phyloP scores from a whole-genome alignment of 495 filamentous ascomycete species.

The Xylaria scruposa region DNA sequence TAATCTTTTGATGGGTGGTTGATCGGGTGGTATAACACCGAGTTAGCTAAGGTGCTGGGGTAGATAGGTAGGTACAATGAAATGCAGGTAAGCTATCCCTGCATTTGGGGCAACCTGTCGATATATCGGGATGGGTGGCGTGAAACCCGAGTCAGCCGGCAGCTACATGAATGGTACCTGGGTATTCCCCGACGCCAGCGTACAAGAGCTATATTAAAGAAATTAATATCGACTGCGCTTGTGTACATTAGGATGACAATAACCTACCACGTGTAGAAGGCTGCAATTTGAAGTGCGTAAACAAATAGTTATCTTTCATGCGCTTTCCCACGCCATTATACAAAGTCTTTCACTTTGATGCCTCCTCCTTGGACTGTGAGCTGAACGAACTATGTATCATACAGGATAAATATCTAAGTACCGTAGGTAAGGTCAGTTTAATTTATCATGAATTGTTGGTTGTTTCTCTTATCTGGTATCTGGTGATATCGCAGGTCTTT shows the following conservation, averaged over 20 bases:
- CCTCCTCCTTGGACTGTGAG: too few relatives aligned
- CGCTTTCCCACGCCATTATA: background rate
- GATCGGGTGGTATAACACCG: background rate
- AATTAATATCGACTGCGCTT: background rate
- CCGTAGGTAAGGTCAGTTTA: background rate
- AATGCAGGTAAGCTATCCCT: background rate
- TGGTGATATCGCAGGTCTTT: background rate
- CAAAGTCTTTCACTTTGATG: background rate
- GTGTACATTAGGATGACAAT: background rate
- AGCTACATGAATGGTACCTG: background rate
- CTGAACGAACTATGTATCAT: background rate
- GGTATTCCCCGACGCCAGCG: background rate
- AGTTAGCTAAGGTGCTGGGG: background rate
- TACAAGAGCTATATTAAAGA: background rate
- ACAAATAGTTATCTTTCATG: background rate
- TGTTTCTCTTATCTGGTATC: background rate
- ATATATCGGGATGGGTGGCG: background rate
- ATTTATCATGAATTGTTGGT: background rate
- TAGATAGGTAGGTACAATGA: background rate
- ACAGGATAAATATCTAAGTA: background rate
- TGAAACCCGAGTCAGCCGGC: slow-evolving; percentile 7
- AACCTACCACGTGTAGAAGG: slow-evolving; percentile 15
- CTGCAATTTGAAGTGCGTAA: slow-evolving; percentile 9
- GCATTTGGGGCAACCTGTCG: background rate
- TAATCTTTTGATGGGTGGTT: background rate